These are phyloP conservation scores for Colletotrichum cereale DNA, from an alignment of 2,329 filamentous ascomycete genomes.

Conservation along the genomic window DNA sequence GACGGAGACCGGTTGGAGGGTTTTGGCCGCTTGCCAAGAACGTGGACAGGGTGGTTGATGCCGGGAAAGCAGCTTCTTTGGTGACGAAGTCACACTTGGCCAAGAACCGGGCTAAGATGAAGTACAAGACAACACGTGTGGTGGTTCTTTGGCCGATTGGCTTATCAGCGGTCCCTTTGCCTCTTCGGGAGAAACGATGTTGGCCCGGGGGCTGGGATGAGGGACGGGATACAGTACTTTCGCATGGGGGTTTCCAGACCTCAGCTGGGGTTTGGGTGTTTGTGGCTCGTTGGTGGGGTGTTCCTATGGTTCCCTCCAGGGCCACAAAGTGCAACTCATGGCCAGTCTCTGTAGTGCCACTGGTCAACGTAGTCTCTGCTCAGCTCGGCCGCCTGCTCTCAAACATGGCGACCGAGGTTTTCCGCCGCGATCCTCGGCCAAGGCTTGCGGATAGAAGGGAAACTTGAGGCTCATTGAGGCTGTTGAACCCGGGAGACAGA, in stretches of 20 bases:
- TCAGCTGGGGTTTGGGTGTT: not conserved
- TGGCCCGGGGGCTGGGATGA: not conserved
- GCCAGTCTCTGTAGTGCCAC: conserved; percentile 25
- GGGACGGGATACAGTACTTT: not conserved
- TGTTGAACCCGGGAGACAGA: not conserved
- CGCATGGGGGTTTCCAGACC: not conserved
- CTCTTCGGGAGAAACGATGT: conserved; percentile 16
- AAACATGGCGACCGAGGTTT: conserved; percentile 7
- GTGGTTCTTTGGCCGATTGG: conserved; percentile 34
- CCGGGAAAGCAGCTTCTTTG: conserved; percentile 34
- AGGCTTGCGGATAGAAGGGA: not conserved
- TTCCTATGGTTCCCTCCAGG: not conserved
- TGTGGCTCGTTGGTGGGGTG: not conserved
- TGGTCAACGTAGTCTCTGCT: conserved; percentile 23
- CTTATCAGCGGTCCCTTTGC: conserved; percentile 37
- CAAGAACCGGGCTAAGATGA: conserved; percentile 30
- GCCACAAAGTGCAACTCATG: conserved; percentile 9
- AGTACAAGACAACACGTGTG: conserved; percentile 31
- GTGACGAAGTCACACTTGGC: conserved; percentile 34
- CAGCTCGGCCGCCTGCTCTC: conserved; percentile 8
- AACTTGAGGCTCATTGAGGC: not conserved
- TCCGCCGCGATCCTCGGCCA: not conserved
- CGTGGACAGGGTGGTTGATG: conserved; percentile 22
- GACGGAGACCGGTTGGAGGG: conserved; percentile 2
- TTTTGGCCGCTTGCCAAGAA: conserved; percentile 23